Conservation (phyloP, 2,329 filamentous ascomycete species). For the Cordyceps militaris region DNA sequence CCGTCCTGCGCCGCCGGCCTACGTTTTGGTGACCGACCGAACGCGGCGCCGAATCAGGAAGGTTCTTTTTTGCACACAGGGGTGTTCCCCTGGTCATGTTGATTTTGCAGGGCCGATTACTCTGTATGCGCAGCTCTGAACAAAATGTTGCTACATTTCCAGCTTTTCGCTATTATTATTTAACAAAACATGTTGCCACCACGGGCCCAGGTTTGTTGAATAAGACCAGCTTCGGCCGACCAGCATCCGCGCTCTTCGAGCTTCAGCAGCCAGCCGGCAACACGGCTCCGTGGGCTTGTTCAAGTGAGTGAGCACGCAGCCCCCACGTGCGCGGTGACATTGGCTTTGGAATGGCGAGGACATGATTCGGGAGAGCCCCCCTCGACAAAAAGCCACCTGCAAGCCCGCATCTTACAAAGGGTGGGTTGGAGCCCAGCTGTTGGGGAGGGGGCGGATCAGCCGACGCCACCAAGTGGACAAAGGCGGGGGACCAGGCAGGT, state of each 20-base stretch:
- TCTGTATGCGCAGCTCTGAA: no score
- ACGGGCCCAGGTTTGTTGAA: no score
- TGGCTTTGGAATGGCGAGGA: conserved; percentile 8
- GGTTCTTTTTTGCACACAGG: background rate
- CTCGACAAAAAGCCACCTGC: background rate
- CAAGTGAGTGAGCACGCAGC: background rate
- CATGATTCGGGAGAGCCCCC: conserved; percentile 4
- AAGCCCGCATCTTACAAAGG: background rate
- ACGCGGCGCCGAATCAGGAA: background rate
- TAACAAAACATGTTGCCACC: no score
- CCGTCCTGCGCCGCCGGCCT: no score
- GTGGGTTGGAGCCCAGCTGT: background rate
- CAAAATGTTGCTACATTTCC: no score
- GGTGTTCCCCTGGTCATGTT: background rate
- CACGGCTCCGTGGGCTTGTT: no score
- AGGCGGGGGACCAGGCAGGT: background rate
- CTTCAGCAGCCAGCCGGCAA: no score
- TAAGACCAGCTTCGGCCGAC: no score
- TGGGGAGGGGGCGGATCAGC: conserved; percentile 1
- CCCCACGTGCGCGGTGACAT: conserved; percentile 1
- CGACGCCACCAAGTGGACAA: background rate
- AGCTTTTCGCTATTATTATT: no score
- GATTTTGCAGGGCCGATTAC: background rate
- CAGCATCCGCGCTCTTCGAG: no score
- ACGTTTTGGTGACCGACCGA: background rate